Conservation (phyloP, 768 basidiomycete genomes). For the Lentinula raphanica region DNA sequence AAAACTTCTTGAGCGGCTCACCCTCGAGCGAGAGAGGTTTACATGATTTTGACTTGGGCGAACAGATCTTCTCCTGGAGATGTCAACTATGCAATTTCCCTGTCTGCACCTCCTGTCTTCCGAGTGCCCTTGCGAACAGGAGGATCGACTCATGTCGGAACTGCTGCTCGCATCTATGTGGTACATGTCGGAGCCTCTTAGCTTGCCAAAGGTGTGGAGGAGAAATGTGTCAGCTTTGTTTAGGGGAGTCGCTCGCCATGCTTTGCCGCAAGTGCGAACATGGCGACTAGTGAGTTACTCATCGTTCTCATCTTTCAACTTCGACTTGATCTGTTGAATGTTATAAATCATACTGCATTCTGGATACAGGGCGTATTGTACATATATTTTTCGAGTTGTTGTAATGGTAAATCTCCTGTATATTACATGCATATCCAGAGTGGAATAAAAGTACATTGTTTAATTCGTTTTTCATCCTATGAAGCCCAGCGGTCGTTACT, state of each 20-base stretch:
- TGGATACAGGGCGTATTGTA: too few species aligned
- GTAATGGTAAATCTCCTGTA: too few species aligned
- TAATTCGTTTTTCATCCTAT: too few species aligned
- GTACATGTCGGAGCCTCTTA: slow-evolving; percentile 2
- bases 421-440: too few species aligned
- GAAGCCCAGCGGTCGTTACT: too few species aligned
- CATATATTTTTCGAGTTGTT: too few species aligned
- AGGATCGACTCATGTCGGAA: slow-evolving; percentile 1
- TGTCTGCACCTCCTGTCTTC: not conserved
- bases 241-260: not conserved
- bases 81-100: slow-evolving; percentile 2
- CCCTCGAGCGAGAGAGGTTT: not conserved
- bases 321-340: too few species aligned
- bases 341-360: too few species aligned
- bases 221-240: slow-evolving; percentile 8
- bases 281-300: not conserved
- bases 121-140: not conserved
- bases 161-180: not conserved
- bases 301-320: too few species aligned
- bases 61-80: slow-evolving; percentile 3
- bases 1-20: not conserved
- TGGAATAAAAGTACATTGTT: too few species aligned
- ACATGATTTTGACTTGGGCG: not conserved
- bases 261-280: slow-evolving; percentile 5
- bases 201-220: slow-evolving; percentile 1